Evolutionary conservation across 2,329 filamentous ascomycete genomes (phyloP), one percentile per base, ranked within the genome.

Genomic region (Teratosphaeria nubilosa): DNA sequence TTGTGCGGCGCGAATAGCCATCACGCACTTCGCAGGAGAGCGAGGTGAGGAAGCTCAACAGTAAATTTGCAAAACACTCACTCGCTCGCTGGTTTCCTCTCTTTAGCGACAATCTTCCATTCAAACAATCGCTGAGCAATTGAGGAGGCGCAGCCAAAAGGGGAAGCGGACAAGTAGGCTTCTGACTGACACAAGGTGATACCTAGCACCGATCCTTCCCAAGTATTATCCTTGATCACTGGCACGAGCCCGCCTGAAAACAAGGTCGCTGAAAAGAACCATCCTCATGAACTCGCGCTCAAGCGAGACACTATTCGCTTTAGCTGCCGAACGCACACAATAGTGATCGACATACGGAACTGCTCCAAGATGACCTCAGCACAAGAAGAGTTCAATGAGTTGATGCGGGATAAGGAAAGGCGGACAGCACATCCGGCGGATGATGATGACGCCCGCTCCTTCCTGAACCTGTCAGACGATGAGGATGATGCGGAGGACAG

Each of bases 371-470:
- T 78, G 76, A 75, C 76, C 54, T 70, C 75, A 54, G 77, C 78
- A 58, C 76, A 79, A 66, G 73, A 78, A 63, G 78, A 81, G 73
- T 79, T 78, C 72, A 73, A 80, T 70, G 73, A 76, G 63, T 73
- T 81, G 61, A 73, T 79, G 70, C 67, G 74, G 59, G 73, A 78
- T 66, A 78, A 78, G 68, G 73, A 72, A 65, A 68, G 67, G 51
- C 67, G 71, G n/a, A 65, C 66, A 30, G 64, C 66, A 45, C 77
- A 80, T 60, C 78, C 78, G n/a, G 77, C 78, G 74, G 78, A 76
- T 78, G 74, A 77, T 60, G 71, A 75, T 61, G 69, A 83, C 59
- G 63, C 62, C 22, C 62, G 61, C 53, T 69, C 66, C 24, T 66
- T 67, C 61, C 60, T 69, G 30, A 64, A 70, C 57, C 71, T 73